phyloP scores from a whole-genome alignment of 768 basidiomycete species.

The Tricholoma hemisulphureum region DNA sequence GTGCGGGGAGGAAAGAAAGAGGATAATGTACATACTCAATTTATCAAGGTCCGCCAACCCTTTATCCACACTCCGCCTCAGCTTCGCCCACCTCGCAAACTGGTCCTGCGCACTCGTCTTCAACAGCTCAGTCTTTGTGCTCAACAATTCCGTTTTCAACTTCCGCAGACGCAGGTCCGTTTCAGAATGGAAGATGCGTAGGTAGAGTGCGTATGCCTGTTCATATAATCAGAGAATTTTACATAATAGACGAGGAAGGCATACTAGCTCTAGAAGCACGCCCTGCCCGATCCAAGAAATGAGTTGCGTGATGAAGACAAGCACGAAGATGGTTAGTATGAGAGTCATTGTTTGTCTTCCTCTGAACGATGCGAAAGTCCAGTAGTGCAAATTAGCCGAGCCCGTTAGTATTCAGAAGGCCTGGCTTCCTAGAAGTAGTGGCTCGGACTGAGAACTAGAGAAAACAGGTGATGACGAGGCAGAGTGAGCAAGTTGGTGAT shows the following conservation, averaged over 20 bases:
- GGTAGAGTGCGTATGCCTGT: conserved; percentile 74
- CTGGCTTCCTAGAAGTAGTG: neutral
- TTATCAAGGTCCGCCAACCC: conserved; percentile 87
- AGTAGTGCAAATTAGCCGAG: neutral
- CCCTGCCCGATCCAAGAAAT: conserved; percentile 88
- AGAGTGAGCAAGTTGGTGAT: neutral
- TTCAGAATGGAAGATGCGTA: conserved; percentile 59
- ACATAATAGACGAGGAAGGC: conserved; percentile 29
- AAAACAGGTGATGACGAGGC: neutral
- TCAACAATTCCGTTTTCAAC: conserved; percentile 79
- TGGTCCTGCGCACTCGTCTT: conserved; percentile 95
- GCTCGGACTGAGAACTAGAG: neutral
- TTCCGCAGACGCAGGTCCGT: conserved; percentile 57
- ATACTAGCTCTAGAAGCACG: conserved; percentile 76
- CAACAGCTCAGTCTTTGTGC: conserved; percentile 79
- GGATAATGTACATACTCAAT: conserved; percentile 68
- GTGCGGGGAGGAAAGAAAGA: neutral
- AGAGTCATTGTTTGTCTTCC: conserved; percentile 59
- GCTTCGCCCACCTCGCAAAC: conserved; percentile 97
- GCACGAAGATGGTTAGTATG: conserved; percentile 74
- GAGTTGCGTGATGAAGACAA: conserved; percentile 81
- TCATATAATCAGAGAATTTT: conserved; percentile 5
- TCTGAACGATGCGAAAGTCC: neutral
- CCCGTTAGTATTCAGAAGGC: neutral
- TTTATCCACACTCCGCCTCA: conserved; percentile 88